phyloP scores from a whole-genome alignment of 768 basidiomycete species.

The Phallus indusiatus region DNA sequence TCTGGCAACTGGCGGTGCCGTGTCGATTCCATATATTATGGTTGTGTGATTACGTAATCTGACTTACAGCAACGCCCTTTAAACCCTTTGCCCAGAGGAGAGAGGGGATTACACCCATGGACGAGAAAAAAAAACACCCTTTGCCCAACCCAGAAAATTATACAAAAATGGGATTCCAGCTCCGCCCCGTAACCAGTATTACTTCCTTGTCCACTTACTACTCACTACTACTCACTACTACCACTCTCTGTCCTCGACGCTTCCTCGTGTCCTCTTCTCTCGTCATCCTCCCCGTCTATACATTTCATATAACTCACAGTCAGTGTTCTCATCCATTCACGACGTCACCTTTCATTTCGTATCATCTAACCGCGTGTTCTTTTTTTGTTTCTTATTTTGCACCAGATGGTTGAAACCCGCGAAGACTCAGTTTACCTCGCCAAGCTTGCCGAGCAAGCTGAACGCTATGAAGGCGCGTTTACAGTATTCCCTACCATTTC shows the following conservation, averaged over 20 bases:
- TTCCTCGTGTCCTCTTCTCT: too few relatives aligned
- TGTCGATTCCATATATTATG: too few relatives aligned
- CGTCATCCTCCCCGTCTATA: too few relatives aligned
- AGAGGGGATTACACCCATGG: too few relatives aligned
- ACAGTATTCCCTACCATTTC: constrained; percentile 11
- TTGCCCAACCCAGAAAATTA: constrained; percentile 9
- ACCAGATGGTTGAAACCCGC: constrained; percentile 65
- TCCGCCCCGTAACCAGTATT: constrained; percentile 3
- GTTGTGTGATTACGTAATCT: too few relatives aligned
- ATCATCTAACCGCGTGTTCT: background rate
- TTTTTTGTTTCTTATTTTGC: background rate
- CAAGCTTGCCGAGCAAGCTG: constrained; percentile 99
- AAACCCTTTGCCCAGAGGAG: constrained; percentile 7
- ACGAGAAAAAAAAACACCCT: constrained; percentile 6
- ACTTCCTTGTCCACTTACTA: constrained; percentile 1
- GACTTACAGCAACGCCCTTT: too few relatives aligned
- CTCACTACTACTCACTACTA: background rate
- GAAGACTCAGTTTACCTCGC: constrained; percentile 99
- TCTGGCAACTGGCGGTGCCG: too few relatives aligned
- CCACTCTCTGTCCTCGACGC: too few relatives aligned
- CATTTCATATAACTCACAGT: too few relatives aligned
- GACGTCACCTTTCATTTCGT: too few relatives aligned
- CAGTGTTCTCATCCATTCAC: too few relatives aligned
- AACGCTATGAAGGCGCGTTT: constrained; percentile 93
- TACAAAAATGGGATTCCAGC: constrained; percentile 7